A percentile compares a stretch with the other conserved stretches of the same genome.
These are phyloP conservation scores for Chloropicon primus DNA, from an alignment of 139 green algal species.

Conservation along the genomic window DNA sequence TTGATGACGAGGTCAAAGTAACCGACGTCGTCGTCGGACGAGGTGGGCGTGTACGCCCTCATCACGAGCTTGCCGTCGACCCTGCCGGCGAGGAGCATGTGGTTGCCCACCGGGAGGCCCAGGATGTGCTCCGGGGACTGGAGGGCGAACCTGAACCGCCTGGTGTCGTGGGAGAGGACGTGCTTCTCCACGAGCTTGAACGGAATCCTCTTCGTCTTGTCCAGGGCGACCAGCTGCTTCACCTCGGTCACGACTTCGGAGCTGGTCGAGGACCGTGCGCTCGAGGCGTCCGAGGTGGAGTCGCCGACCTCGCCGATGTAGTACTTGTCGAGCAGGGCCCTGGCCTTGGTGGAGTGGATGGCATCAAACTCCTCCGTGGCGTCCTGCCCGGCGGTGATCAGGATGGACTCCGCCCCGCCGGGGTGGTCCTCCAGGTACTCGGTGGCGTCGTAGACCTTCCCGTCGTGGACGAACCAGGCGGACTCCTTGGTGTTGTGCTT, in stretches of 20 bases:
- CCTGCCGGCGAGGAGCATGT: conserved; percentile 82
- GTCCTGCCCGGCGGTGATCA: conserved; percentile 58
- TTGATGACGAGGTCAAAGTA: conserved; percentile 96
- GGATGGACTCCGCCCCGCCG: conserved; percentile 55
- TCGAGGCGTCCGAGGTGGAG: conserved; percentile 4
- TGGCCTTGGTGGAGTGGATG: conserved; percentile 75
- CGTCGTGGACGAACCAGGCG: conserved; percentile 84
- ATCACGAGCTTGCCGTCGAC: conserved; percentile 76
- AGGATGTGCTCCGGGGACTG: conserved; percentile 68
- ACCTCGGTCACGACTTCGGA: not conserved
- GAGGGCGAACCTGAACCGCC: conserved; percentile 85
- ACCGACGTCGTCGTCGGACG: conserved; percentile 61
- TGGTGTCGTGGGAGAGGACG: conserved; percentile 67
- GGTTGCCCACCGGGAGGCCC: conserved; percentile 82
- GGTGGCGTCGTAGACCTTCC: conserved; percentile 46
- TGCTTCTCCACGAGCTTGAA: conserved; percentile 67
- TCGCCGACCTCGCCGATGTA: conserved; percentile 52
- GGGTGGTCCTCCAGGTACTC: conserved; percentile 35
- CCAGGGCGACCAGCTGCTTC: conserved; percentile 42
- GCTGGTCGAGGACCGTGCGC: not conserved
- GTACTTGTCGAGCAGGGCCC: conserved; percentile 65
- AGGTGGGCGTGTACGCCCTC: conserved; percentile 91
- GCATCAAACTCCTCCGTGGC: conserved; percentile 78
- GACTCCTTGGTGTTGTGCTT: conserved; percentile 54
- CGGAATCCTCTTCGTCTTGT: conserved; percentile 58